Base-by-base conservation (phyloP, 305 asterid genomes). In the Fraxinus sp. region DNA sequence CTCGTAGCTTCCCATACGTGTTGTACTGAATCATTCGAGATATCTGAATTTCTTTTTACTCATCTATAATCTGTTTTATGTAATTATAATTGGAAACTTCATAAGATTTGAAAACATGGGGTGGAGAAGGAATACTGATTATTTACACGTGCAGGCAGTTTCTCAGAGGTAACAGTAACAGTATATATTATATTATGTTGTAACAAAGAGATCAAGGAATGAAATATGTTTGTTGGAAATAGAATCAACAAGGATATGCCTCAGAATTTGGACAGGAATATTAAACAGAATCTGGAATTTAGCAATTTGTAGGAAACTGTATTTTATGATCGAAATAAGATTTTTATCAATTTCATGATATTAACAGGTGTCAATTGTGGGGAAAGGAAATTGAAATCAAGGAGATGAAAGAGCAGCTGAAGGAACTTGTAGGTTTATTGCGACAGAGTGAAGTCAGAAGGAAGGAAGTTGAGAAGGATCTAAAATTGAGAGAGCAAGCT, bases 391-490 rank as follows among this genome's bases (percentile, higher is more conserved):
- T 90, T 9, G 97, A 95, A 87, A 90, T 92, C 87, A 97, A 95
- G 89, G 98, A 93, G 90, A 89, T 93, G 94, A 90, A 97, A 86
- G 99, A 97, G 84, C 98, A 97, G 82, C 89, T 92, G 91, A 97
- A 92, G 81, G 99, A 95, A 88, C 97, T 97, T 35, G 93, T 97
- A 55, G 90, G 92, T 79, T 85, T 97, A 77, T 78, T 97, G 79
- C 86, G 95, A 80, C 98, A 97, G 84, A 97, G 97, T 73, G 99
- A 97, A 90, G 85, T 92, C 82, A 88, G 94, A 79, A 90, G 98
- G 88, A 95, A 92, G 88, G 98, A 92, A 82, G 83, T 88, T 2
- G 98, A 95, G 81, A 93, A 91, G 88, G 98, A 95, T 89, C 91
- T 97, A 26, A 92, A 86, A 89, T 78, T 84, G 79, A 89, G 93